Conservation (phyloP, 306 rosid species). For the Malus fusca region DNA sequence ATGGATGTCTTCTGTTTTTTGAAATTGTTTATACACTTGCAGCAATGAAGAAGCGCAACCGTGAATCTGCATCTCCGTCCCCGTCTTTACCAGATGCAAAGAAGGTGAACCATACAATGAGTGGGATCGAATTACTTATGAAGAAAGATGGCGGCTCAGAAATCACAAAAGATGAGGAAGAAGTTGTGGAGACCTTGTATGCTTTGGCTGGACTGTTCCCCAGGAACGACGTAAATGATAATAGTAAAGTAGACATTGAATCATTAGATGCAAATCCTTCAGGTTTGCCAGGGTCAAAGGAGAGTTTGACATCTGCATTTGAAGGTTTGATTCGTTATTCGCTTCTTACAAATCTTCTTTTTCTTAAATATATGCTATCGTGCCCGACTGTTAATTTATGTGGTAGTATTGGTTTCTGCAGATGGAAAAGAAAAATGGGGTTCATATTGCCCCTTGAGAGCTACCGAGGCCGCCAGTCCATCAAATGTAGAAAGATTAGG, state of each 20-base stretch:
- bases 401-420: not conserved
- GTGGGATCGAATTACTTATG: slow-evolving; percentile 39
- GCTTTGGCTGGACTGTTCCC: slow-evolving; percentile 80
- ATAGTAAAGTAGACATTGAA: slow-evolving; percentile 12
- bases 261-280: slow-evolving; percentile 31
- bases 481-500: slow-evolving; percentile 29
- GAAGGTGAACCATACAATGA: slow-evolving; percentile 34
- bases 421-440: slow-evolving; percentile 20
- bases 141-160: slow-evolving; percentile 37
- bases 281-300: slow-evolving; percentile 26
- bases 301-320: slow-evolving; percentile 21
- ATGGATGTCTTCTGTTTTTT: not conserved
- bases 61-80: slow-evolving; percentile 41
- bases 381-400: slow-evolving; percentile 3
- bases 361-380: not conserved
- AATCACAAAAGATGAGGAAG: slow-evolving; percentile 86
- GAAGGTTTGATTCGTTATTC: slow-evolving; percentile 41
- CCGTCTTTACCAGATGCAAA: slow-evolving; percentile 36
- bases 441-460: not conserved
- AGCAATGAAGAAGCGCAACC: slow-evolving; percentile 73
- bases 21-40: not conserved
- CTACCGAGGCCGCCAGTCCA: slow-evolving; percentile 7
- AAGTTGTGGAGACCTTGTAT: slow-evolving; percentile 72
- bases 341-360: not conserved
- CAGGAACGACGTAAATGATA: slow-evolving; percentile 23